Evolutionary conservation across 2,329 filamentous ascomycete genomes (phyloP).

Genomic region (Keithomyces neogunnii): DNA sequence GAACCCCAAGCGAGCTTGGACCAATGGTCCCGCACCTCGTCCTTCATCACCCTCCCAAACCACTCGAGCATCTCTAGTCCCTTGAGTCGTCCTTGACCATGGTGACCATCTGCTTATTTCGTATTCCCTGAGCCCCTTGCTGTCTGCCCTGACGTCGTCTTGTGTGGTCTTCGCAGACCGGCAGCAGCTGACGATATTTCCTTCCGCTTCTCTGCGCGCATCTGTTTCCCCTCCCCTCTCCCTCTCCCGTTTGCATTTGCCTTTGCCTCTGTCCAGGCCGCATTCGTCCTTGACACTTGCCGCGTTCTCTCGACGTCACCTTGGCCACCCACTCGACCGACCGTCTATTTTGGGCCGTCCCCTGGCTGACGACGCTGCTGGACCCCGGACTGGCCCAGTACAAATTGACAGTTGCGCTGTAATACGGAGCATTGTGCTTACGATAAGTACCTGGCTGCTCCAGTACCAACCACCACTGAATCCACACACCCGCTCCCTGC

Average conservation of each 20-base stretch:
- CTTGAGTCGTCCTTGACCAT: neutral
- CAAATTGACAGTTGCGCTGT: too few species aligned
- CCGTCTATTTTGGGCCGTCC: neutral
- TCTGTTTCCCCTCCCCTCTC: neutral
- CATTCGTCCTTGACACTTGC: neutral
- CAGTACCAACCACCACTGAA: neutral
- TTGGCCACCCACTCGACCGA: neutral
- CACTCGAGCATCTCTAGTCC: neutral
- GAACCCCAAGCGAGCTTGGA: neutral
- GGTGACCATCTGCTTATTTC: neutral
- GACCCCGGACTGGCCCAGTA: neutral
- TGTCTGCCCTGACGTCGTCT: neutral
- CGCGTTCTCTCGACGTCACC: neutral
- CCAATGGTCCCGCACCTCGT: conserved; percentile 1
- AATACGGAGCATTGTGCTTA: too few species aligned
- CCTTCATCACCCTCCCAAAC: neutral
- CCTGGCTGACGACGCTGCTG: neutral
- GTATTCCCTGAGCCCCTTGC: neutral
- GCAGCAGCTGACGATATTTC: conserved; percentile 1
- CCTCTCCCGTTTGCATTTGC: neutral
- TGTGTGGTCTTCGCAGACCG: neutral
- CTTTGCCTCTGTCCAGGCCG: neutral
- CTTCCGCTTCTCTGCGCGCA: neutral
- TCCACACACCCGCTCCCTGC: neutral
- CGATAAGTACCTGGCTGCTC: too few species aligned